phyloP scores from a whole-genome alignment of 2,329 filamentous ascomycete genomes.

The Teratosphaeria zuluensis region DNA sequence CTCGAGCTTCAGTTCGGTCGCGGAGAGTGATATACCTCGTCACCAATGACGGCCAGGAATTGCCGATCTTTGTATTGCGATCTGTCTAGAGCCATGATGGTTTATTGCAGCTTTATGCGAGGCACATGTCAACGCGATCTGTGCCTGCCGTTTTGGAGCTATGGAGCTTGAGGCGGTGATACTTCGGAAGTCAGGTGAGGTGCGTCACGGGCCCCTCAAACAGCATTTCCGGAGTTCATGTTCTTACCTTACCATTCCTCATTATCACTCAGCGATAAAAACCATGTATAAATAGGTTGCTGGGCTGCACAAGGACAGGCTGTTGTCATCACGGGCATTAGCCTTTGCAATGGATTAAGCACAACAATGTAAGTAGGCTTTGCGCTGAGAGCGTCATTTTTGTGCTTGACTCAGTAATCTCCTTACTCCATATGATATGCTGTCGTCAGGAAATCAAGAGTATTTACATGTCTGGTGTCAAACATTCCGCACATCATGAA shows the following conservation, averaged over 20 bases:
- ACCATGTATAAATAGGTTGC: too few relatives aligned
- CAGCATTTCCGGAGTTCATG: too few relatives aligned
- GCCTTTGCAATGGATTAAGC: too few relatives aligned
- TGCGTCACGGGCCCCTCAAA: background rate
- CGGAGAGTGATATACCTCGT: conserved; percentile 55
- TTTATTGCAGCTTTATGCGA: background rate
- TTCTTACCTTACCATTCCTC: too few relatives aligned
- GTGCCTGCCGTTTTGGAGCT: background rate
- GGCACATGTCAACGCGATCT: background rate
- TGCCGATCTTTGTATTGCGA: conserved; percentile 69
- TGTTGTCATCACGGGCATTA: too few relatives aligned
- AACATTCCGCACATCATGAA: background rate
- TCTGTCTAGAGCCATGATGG: conserved; percentile 48
- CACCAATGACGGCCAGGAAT: conserved; percentile 94
- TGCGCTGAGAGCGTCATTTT: too few relatives aligned
- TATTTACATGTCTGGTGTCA: background rate
- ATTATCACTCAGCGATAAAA: too few relatives aligned
- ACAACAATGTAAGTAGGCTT: too few relatives aligned
- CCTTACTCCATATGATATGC: background rate
- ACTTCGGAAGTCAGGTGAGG: background rate
- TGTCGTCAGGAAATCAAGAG: background rate
- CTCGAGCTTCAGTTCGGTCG: background rate
- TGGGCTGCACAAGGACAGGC: too few relatives aligned
- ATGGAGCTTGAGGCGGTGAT: background rate
- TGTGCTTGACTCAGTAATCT: background rate